Conservation (phyloP, 2,329 filamentous ascomycete species). For the Metarhizium album region DNA sequence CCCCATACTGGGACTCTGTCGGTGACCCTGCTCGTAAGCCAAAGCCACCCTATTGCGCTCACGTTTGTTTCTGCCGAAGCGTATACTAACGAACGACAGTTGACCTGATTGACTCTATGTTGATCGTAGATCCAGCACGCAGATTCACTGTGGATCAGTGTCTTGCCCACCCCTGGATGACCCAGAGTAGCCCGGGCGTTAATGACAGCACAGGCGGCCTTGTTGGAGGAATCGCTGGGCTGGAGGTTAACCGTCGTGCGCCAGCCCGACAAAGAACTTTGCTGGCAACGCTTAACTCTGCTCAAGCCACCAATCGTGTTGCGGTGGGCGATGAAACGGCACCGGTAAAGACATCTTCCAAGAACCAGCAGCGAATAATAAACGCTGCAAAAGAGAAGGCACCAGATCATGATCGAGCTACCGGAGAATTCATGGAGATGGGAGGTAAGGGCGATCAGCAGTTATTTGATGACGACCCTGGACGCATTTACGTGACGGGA, state of each 20-base stretch:
- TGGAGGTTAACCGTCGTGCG: constrained; percentile 79
- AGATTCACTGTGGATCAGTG: constrained; percentile 87
- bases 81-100: constrained; percentile 26
- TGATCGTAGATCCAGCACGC: constrained; percentile 74
- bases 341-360: constrained; percentile 63
- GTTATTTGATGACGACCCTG: constrained; percentile 56
- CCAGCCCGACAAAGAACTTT: constrained; percentile 74
- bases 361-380: constrained; percentile 43
- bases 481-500: constrained; percentile 35
- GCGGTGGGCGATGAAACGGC: constrained; percentile 45
- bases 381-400: constrained; percentile 45
- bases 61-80: constrained; percentile 1
- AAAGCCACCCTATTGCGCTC: neutral
- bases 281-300: constrained; percentile 69
- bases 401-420: constrained; percentile 56
- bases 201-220: constrained; percentile 88
- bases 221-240: constrained; percentile 69
- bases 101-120: constrained; percentile 90
- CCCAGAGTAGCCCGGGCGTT: constrained; percentile 45
- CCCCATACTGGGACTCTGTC: constrained; percentile 70
- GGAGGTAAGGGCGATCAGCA: constrained; percentile 78
- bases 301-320: constrained; percentile 42
- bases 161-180: constrained; percentile 83
- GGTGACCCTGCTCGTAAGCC: constrained; percentile 56
- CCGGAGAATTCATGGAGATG: constrained; percentile 71